Conservation (phyloP, 164 flowering plant genomes). For the Vitis cinerea region DNA sequence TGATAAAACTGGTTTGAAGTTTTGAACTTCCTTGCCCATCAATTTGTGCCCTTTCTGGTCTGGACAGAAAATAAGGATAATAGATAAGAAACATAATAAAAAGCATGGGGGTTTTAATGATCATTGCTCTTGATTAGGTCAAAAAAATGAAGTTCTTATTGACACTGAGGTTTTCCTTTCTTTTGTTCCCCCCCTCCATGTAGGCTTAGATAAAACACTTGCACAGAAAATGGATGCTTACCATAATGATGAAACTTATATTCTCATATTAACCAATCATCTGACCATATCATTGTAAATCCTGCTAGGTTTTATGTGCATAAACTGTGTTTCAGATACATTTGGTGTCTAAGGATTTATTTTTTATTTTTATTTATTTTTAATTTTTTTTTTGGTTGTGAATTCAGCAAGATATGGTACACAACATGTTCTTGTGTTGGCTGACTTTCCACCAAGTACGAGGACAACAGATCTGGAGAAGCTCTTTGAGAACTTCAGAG, state of each 20-base stretch:
- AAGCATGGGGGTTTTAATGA: too few species aligned
- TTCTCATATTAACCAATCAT: background rate
- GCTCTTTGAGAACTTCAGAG: slow-evolving; percentile 60
- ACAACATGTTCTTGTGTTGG: slow-evolving; percentile 83
- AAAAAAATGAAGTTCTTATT: too few species aligned
- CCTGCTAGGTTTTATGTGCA: background rate
- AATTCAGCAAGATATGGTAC: slow-evolving; percentile 70
- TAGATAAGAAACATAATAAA: too few species aligned
- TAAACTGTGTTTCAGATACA: background rate
- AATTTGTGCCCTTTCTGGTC: too few species aligned
- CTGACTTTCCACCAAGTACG: slow-evolving; percentile 74
- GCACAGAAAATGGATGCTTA: background rate
- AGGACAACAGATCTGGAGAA: slow-evolving; percentile 78
- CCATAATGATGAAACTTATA: background rate
- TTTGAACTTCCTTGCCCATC: too few species aligned
- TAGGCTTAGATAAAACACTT: too few species aligned
- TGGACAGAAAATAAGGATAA: too few species aligned
- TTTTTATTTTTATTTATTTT: background rate
- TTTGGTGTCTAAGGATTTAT: background rate
- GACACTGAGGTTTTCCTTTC: background rate
- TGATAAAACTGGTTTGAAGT: too few species aligned
- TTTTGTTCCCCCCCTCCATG: background rate
- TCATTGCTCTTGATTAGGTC: too few species aligned
- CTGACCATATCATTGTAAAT: background rate
- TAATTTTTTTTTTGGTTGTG: slow-evolving; percentile 4